Evolutionary conservation across 371 early-diverging fungal genomes (phyloP).

Genomic region (Apophysomyces elegans): DNA sequence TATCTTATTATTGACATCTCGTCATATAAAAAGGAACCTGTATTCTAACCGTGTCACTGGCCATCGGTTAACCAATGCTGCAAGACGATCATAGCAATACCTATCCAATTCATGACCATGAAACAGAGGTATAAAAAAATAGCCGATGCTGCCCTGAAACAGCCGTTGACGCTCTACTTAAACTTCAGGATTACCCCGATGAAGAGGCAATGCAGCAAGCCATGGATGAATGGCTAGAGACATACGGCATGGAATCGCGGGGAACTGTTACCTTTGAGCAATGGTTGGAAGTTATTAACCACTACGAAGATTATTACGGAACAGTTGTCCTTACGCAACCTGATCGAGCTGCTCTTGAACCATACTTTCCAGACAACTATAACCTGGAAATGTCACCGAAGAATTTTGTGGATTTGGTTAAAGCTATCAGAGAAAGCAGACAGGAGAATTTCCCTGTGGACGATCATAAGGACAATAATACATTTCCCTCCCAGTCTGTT

Average conservation of each 20-base stretch:
- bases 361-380: conserved; percentile 20
- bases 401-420: conserved; percentile 21
- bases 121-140: neutral
- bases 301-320: conserved; percentile 15
- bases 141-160: neutral
- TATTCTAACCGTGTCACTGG: neutral
- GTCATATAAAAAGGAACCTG: neutral
- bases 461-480: neutral
- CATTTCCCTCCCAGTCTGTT: neutral
- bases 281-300: conserved; percentile 23
- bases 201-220: conserved; percentile 17
- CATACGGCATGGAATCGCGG: neutral
- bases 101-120: neutral
- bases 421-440: neutral
- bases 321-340: conserved; percentile 20
- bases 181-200: conserved; percentile 6
- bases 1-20: neutral
- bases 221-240: conserved; percentile 9
- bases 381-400: conserved; percentile 31
- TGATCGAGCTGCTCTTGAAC: conserved; percentile 18
- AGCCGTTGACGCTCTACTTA: neutral
- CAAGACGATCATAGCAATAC: neutral
- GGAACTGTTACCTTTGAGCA: conserved; percentile 23
- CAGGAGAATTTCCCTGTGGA: conserved; percentile 1
- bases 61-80: neutral